A percentile compares a stretch with the other conserved stretches of the same genome.
phyloP scores from a whole-genome alignment of 1,284 basidiomycete genomes.

The Cystobasidiaceae sp. region DNA sequence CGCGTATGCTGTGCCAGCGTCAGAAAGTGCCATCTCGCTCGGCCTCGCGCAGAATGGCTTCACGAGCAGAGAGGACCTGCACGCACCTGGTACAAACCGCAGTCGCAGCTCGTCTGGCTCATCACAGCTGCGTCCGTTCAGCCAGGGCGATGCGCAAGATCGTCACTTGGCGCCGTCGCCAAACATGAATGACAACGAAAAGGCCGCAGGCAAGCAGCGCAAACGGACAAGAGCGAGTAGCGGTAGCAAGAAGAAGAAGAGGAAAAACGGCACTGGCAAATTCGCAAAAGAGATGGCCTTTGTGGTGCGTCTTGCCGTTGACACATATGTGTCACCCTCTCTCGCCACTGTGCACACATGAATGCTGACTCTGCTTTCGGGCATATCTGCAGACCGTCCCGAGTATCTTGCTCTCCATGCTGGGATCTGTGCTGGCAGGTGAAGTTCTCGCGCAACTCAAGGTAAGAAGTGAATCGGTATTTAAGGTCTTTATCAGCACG shows the following conservation, averaged over 20 bases:
- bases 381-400: constrained; percentile 37
- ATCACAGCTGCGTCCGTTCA: too few relatives aligned
- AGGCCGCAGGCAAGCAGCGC: neutral
- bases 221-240: neutral
- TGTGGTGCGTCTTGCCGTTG: constrained; percentile 29
- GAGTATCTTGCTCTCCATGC: constrained; percentile 36
- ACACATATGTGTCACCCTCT: too few relatives aligned
- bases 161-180: neutral
- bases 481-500: accelerated
- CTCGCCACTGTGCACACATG: too few relatives aligned
- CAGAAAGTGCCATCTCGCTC: neutral
- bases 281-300: constrained; percentile 35
- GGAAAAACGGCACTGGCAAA: constrained; percentile 13
- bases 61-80: constrained; percentile 4
- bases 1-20: neutral
- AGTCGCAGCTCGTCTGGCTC: neutral
- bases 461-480: too few relatives aligned
- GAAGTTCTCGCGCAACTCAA: constrained; percentile 37
- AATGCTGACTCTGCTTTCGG: neutral
- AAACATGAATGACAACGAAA: neutral
- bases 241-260: constrained; percentile 27
- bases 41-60: constrained; percentile 20
- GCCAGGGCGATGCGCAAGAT: neutral
- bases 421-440: constrained; percentile 38
- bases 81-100: neutral